phyloP scores from a whole-genome alignment of 2,329 filamentous ascomycete species.

The Alternaria sp. region DNA sequence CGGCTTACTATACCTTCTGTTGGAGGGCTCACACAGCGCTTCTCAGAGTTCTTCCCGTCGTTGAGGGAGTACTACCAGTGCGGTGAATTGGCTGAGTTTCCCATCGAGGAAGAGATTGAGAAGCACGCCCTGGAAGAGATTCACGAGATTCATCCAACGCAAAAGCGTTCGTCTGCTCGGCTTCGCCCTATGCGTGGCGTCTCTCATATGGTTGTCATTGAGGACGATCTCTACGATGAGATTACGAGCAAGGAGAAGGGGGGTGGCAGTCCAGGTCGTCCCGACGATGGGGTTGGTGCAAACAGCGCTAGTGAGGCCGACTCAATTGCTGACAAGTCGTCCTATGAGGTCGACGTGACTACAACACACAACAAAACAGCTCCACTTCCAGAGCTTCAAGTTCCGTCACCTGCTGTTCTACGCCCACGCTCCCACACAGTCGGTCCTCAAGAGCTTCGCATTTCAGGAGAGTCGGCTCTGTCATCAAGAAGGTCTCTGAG shows the following conservation, averaged over 20 bases:
- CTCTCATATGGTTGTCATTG: conserved; percentile 44
- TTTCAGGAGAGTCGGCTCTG: conserved; percentile 32
- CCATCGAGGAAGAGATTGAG: conserved; percentile 50
- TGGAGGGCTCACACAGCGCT: conserved; percentile 55
- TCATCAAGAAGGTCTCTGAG: conserved; percentile 39
- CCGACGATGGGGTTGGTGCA: conserved; percentile 18
- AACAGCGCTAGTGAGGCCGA: conserved; percentile 22
- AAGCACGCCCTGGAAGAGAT: conserved; percentile 48
- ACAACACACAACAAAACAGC: conserved; percentile 30
- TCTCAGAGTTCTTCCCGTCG: conserved; percentile 58
- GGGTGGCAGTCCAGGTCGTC: conserved; percentile 6
- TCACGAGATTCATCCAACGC: conserved; percentile 40
- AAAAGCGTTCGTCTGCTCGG: conserved; percentile 48
- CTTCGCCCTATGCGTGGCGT: conserved; percentile 47
- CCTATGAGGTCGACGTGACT: conserved; percentile 18
- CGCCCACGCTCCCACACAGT: conserved; percentile 38
- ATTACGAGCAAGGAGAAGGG: conserved; percentile 37
- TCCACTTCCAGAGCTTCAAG: conserved; percentile 35
- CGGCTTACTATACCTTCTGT: conserved; percentile 58
- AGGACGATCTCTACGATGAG: conserved; percentile 48
- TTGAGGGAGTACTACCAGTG: conserved; percentile 52
- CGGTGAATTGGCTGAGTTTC: conserved; percentile 48
- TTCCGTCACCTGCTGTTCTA: conserved; percentile 34
- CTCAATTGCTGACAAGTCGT: conserved; percentile 17
- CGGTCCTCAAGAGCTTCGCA: conserved; percentile 26